Base-by-base conservation (phyloP, 73 alveolate species). In the Stentor coeruleus region DNA sequence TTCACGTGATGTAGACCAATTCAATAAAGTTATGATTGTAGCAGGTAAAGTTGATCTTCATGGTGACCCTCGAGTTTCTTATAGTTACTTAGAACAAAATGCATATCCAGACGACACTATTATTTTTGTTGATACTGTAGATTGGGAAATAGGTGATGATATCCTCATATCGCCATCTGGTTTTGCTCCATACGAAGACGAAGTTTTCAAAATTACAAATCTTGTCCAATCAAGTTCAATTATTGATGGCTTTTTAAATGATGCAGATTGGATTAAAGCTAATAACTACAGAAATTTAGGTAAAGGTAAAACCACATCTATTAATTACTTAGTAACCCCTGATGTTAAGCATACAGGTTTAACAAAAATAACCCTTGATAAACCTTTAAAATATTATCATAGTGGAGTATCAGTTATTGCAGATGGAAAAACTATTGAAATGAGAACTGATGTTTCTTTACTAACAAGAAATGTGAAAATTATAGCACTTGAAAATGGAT, bases 391-490 rank as follows among this genome's bases (percentile, higher is more conserved):
- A 2, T 39, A 1, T 0, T 59, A 39, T 81, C 75, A 35, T 31
- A 28, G 35, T 26, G 85, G 85, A 77, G 85, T 33, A 0, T 31
- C n/a, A 66, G 33, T 66, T 20, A 20, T 1, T 20, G 37, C 33
- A 26, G 40, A 66, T 14, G 79, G 79, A 0, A 3, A 0, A 0
- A 20, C 2, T 20, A 40, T 66, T 0, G 59, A 74, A 33, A 90
- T 92, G 93, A 90, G 94, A 74, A 92, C 96, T 3, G 98, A 94
- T 84, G 98, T 92, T 26, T 97, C 95, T 30, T 86, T 89, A 11
- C 81, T 92, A 20, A 82, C 95, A 2, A 90, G 98, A 85, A 94
- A 94, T 87, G 79, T 94, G 14, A 85, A 82, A 58, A 89, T 74
- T 55, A 81, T 88, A 86, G 97, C 97, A 35, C 96, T 80, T 41